Base-by-base conservation (phyloP, 495 filamentous ascomycete species). In the Hypoxylon fuscum region DNA sequence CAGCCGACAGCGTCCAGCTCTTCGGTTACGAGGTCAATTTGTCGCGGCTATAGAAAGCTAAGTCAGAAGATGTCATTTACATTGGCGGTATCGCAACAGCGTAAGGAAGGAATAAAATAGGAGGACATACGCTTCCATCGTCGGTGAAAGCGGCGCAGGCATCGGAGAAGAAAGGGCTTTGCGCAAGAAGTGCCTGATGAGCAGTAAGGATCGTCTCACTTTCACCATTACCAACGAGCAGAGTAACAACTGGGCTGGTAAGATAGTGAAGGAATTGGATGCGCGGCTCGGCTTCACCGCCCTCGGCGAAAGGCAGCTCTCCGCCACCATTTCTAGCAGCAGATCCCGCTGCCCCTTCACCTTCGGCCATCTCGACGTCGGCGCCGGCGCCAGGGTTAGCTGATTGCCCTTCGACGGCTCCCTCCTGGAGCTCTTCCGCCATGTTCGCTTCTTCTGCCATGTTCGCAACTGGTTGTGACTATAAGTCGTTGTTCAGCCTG, bases 1-100 rank as follows among this genome's bases (percentile, higher is more conserved):
- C 87, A 93, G 27, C 90, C 87, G 54, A 93, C 88, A 29, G 93
- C 90, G 58, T 93, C 90, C 22, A 95, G 75, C 64, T 94, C 84
- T 59, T 92, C 89, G 60, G 81, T 77, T 0, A 81, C 71, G 29
- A 97, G 87, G 32, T 87, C 75, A 63, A 97, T 87, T 47, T 83
- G 78, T 50, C 86, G 87, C 72, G 85, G 77, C 79, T 87, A 59
- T 45, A n/a, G 15, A 21, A 23, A 12, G 22, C 27, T 2, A 2
- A 10, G 40, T 68, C 46, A 64, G 54, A 51, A 42, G 3, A 34
- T 23, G 4, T 38, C 22, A 34, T 27, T 4, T 27, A 27, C 4
- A 18, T 25, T 12, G 35, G 15, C 14, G 9, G 35, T 5, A 43
- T 2, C 17, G 32, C 3, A 12, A 25, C n/a, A 10, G 23, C 7